These are phyloP conservation scores for Termitomyces sp. DNA, from an alignment of 768 basidiomycete species.

Conservation along the genomic window DNA sequence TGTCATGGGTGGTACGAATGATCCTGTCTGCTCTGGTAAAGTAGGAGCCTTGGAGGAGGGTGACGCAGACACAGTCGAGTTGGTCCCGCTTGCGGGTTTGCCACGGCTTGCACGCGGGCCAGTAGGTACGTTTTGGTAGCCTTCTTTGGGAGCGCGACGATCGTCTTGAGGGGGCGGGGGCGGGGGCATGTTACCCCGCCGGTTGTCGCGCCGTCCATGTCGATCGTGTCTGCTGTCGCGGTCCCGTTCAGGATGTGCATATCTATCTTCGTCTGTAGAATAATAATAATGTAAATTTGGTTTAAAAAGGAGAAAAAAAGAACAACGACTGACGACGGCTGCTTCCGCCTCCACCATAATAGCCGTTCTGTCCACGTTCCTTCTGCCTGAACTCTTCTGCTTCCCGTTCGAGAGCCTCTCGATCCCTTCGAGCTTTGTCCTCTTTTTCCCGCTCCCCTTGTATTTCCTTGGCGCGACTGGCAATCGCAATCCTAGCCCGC, in stretches of 20 bases:
- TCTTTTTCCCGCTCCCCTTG: conserved; percentile 63
- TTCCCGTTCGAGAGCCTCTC: conserved; percentile 70
- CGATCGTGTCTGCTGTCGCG: conserved; percentile 26
- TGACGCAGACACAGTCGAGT: conserved; percentile 31
- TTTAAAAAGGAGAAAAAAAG: not conserved
- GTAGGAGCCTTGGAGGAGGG: conserved; percentile 41
- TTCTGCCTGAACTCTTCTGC: conserved; percentile 63
- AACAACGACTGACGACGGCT: conserved; percentile 31
- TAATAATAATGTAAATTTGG: conserved; percentile 6
- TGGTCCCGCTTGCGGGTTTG: conserved; percentile 28
- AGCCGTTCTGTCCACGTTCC: conserved; percentile 32
- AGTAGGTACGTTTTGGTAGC: conserved; percentile 72
- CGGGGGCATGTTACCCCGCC: conserved; percentile 32
- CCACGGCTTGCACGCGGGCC: conserved; percentile 77
- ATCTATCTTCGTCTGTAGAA: conserved; percentile 47
- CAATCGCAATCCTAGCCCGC: conserved; percentile 83
- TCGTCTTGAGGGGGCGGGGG: conserved; percentile 30
- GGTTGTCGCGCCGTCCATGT: conserved; percentile 37
- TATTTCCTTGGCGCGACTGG: conserved; percentile 82
- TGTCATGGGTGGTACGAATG: conserved; percentile 64
- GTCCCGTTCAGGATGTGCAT: conserved; percentile 47
- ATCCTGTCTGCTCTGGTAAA: conserved; percentile 26
- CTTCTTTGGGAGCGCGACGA: conserved; percentile 31
- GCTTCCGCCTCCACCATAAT: conserved; percentile 27
- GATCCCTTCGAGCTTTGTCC: conserved; percentile 52